Evolutionary conservation across 306 rosid genomes (phyloP).

Genomic region (Alnus rubra): DNA sequence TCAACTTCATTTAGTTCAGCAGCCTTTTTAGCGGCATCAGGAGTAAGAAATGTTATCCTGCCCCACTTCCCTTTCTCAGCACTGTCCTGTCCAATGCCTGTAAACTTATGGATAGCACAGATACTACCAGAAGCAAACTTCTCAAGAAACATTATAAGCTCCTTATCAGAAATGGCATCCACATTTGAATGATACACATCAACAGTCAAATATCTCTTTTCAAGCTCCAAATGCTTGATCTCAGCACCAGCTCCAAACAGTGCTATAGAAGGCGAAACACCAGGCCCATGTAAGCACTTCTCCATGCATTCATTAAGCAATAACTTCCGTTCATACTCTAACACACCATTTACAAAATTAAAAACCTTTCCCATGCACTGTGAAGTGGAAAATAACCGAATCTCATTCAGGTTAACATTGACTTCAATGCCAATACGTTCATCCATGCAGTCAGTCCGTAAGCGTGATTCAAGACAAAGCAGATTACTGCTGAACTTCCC

Average conservation of each 20-base stretch:
- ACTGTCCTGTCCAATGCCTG: constrained; percentile 43
- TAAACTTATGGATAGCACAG: constrained; percentile 65
- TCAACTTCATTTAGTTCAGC: constrained; percentile 49
- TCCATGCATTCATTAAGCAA: constrained; percentile 72
- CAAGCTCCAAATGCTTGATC: constrained; percentile 90
- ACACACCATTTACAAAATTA: constrained; percentile 38
- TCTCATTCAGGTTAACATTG: constrained; percentile 52
- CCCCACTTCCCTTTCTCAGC: constrained; percentile 62
- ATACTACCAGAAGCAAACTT: constrained; percentile 57
- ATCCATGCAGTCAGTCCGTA: constrained; percentile 56
- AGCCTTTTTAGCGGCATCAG: constrained; percentile 71
- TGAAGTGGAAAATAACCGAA: constrained; percentile 62
- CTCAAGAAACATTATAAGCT: constrained; percentile 71
- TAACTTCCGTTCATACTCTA: constrained; percentile 64
- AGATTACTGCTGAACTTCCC: constrained; percentile 67
- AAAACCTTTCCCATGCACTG: constrained; percentile 51
- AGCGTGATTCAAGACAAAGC: constrained; percentile 47
- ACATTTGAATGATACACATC: constrained; percentile 59
- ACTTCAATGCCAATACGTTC: constrained; percentile 72
- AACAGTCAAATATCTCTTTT: constrained; percentile 69
- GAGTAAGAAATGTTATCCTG: constrained; percentile 75
- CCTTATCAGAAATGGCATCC: constrained; percentile 62
- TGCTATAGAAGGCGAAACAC: constrained; percentile 61
- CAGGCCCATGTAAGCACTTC: constrained; percentile 67
- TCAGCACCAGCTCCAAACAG: constrained; percentile 91